Base-by-base conservation (phyloP, 2,329 filamentous ascomycete species). In the Penicillium hesseltinei region DNA sequence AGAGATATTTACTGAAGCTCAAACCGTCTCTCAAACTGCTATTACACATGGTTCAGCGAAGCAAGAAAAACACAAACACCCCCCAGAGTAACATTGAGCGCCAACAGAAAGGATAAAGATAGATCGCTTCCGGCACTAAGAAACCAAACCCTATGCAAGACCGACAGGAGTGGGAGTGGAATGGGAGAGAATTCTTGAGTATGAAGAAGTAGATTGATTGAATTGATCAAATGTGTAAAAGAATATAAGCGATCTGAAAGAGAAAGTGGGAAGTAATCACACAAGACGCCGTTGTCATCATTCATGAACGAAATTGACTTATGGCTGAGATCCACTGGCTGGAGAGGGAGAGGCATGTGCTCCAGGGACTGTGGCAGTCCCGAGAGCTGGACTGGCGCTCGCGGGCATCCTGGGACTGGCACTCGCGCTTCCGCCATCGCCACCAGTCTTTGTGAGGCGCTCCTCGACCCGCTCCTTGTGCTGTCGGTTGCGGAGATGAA, bases 401-500 rank as follows among this genome's bases (percentile, higher is more conserved):
- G 62, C 52, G 13, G 60, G 56, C 19, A 38, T 49, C 25, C 45
- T 35, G 3, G 59, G 61, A 38, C 62, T 65, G 15, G 57, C 61
- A 38, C 47, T 56, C 27, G 58, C 60, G 19, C 62, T 66, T 36
- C 46, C 47, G 23, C 51, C 58, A 27, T 48, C 45, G 39, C 58
- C 51, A 27, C 54, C 62, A 36, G 38, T 58, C 55, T 73, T 74
- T 5, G 70, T 71, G 19, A 81, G 65, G 23, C 81, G 76, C 53
- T 77, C 75, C 60, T 87, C 83, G 10, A 92, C 90, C 66, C 84
- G 84, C 64, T 90, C 86, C 66, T 88, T 84, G 73, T 99, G 94
- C 51, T 83, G 80, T 43, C 89, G 85, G 74, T 96, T 97, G 74
- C 88, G 90, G 48, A 97, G 80, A 77, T 99, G 94, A 1, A 95